These are phyloP conservation scores for Delitschia confertaspora DNA, from an alignment of 495 filamentous ascomycete genomes.

Conservation along the genomic window DNA sequence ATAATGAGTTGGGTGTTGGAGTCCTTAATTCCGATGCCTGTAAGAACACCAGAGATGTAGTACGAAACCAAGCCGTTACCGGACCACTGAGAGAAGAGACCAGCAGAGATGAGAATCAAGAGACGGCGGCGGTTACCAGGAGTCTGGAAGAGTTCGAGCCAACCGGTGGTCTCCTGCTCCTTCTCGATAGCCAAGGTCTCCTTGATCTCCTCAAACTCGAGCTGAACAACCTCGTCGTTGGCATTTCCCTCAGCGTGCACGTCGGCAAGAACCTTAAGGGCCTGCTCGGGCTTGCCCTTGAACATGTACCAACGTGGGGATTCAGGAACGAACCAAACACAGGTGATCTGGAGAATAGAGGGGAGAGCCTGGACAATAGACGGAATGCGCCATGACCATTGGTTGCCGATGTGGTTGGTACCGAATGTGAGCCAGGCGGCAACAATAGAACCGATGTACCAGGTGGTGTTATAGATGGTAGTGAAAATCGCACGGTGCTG, in stretches of 20 bases:
- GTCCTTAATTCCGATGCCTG: constrained; percentile 43
- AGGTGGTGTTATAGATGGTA: constrained; percentile 58
- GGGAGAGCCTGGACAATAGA: constrained; percentile 45
- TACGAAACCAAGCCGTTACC: constrained; percentile 37
- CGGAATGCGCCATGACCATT: constrained; percentile 48
- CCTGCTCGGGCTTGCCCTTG: constrained; percentile 56
- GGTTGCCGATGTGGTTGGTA: constrained; percentile 40
- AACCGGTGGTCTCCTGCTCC: constrained; percentile 23
- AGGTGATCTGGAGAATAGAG: constrained; percentile 42
- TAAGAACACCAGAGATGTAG: constrained; percentile 40
- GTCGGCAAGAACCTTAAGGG: constrained; percentile 47
- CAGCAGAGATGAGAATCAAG: constrained; percentile 31
- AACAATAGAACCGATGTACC: constrained; percentile 48
- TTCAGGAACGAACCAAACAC: constrained; percentile 53
- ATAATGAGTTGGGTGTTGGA: constrained; percentile 43
- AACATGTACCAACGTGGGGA: constrained; percentile 46
- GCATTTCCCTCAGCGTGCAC: constrained; percentile 30
- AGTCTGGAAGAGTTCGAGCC: constrained; percentile 27
- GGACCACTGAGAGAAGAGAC: constrained; percentile 37
- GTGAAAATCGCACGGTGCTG: constrained; percentile 59
- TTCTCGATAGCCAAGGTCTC: constrained; percentile 32
- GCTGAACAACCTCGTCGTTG: constrained; percentile 24
- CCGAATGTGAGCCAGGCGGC: constrained; percentile 47
- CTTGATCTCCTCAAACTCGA: constrained; percentile 28
- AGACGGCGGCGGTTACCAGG: constrained; percentile 31